These are phyloP conservation scores for Ochromonadaceae sp. DNA, from an alignment of 352 stramenopile species.

Conservation along the genomic window DNA sequence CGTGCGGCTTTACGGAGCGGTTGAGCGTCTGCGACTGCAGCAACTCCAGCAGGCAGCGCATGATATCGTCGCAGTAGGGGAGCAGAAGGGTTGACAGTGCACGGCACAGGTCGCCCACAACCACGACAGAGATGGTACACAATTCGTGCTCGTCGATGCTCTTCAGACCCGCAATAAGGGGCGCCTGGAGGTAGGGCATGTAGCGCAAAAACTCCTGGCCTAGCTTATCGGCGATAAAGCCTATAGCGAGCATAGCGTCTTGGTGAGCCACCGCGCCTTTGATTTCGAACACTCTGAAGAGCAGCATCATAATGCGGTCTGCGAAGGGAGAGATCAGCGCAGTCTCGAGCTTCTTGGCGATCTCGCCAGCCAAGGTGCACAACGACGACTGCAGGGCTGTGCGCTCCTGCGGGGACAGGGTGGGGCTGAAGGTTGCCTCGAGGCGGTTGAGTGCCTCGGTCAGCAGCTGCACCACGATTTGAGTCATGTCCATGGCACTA, in stretches of 20 bases:
- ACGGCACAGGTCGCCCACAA: slow-evolving; percentile 83
- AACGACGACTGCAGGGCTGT: background rate
- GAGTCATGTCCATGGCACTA: slow-evolving; percentile 38
- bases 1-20: slow-evolving; percentile 79
- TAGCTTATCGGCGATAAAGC: slow-evolving; percentile 74
- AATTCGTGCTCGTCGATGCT: slow-evolving; percentile 90
- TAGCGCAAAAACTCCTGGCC: slow-evolving; percentile 84
- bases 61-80: slow-evolving; percentile 80
- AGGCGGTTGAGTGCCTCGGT: slow-evolving; percentile 22
- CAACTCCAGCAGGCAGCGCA: slow-evolving; percentile 60
- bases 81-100: slow-evolving; percentile 73
- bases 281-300: slow-evolving; percentile 82
- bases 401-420: slow-evolving; percentile 19
- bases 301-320: slow-evolving; percentile 80
- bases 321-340: slow-evolving; percentile 56
- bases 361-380: background rate
- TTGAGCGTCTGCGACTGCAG: slow-evolving; percentile 47
- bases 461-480: slow-evolving; percentile 39
- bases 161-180: slow-evolving; percentile 70
- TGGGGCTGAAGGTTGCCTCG: slow-evolving; percentile 23
- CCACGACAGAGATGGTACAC: slow-evolving; percentile 80
- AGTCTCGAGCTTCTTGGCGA: slow-evolving; percentile 51
- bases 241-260: slow-evolving; percentile 85
- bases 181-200: slow-evolving; percentile 75
- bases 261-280: slow-evolving; percentile 66